Evolutionary conservation across 2,329 filamentous ascomycete genomes (phyloP).

Genomic region (Pezicula neosporulosa): DNA sequence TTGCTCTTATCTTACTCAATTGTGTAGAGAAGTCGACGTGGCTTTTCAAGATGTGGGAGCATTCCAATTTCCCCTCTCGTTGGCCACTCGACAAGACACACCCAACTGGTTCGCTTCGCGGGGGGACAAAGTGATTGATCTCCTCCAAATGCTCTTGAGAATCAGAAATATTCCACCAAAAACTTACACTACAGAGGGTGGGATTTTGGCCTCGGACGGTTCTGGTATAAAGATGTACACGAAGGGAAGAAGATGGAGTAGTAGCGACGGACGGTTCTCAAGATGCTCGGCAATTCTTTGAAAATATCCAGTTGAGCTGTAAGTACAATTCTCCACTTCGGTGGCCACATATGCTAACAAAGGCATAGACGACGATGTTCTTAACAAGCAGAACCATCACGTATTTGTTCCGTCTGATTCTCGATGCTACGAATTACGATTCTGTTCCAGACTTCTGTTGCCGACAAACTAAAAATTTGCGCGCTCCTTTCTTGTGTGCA

Average conservation of each 20-base stretch:
- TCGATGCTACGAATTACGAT: constrained; percentile 47
- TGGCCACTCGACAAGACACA: constrained; percentile 60
- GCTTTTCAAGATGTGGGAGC: constrained; percentile 67
- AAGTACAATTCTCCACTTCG: constrained; percentile 28
- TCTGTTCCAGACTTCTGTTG: constrained; percentile 45
- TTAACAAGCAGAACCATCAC: constrained; percentile 25
- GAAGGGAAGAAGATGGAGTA: constrained; percentile 35
- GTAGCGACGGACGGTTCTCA: constrained; percentile 39
- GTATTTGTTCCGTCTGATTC: constrained; percentile 33
- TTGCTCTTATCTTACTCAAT: constrained; percentile 59
- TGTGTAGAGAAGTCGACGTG: constrained; percentile 66
- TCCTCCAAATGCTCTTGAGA: constrained; percentile 58
- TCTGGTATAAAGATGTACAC: too few relatives aligned
- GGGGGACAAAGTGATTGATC: constrained; percentile 53
- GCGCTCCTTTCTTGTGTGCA: too few relatives aligned
- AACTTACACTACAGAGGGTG: constrained; percentile 42
- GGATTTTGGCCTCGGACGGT: constrained; percentile 31
- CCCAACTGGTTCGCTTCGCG: constrained; percentile 56
- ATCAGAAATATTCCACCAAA: constrained; percentile 58
- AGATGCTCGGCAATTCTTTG: constrained; percentile 48
- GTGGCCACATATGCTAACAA: constrained; percentile 7
- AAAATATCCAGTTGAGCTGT: constrained; percentile 55
- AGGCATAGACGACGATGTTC: constrained; percentile 23
- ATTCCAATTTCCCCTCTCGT: constrained; percentile 48
- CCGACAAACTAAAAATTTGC: constrained; percentile 4